Base-by-base conservation (phyloP, 2,329 filamentous ascomycete species). In the Aspergillus versicolor region DNA sequence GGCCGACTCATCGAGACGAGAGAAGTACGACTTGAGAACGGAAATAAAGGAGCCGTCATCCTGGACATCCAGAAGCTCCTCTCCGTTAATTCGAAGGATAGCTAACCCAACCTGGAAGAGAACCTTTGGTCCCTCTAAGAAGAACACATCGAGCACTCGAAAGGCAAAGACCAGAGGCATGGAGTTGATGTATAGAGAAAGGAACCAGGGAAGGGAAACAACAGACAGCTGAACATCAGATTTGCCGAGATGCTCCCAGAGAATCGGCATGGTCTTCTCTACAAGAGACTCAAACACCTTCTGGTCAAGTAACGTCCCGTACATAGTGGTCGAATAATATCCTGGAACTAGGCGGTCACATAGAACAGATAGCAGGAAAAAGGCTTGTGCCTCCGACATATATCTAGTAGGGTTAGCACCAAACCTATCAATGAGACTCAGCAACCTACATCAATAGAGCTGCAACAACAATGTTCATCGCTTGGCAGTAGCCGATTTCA, bases 311-410 rank as follows among this genome's bases (percentile, higher is more conserved):
- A 99, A 81, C 1, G 94, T 99, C 65, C 94, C 94, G 75, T 99
- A 99, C 94, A 99, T 99, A 63, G 95, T 99, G 17, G 90, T 95
- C 5, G 93, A 97, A 75, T 99, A 99, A 78, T 99, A 99, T 4
- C 94, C 94, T 0, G 94, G 94, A 3, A 97, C 84, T 2, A 99
- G 81, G 46, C 93, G 88, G 72, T 97, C 93, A 78, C 94, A 99
- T 15, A 99, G 82, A 1, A 93, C 84, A 1, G 92, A 96, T 43
- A 99, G 84, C 7, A 97, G 81, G 74, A 94, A 99, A 77, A 97
- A 99, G 1, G 94, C 94, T 76, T 99, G 94, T 0, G 89, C 77
- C 75, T 99, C 94, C 8, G 92, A 97, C 87, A 96, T 96, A 79
- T 97, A 97, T 67, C 84, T 88, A 67, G 54, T 54, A 37, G 22